Percentiles rank a stretch among this genome's conserved stretches.
Conservation (phyloP, 2,329 filamentous ascomycete species). For the Aspergillus quadrilineatus region DNA sequence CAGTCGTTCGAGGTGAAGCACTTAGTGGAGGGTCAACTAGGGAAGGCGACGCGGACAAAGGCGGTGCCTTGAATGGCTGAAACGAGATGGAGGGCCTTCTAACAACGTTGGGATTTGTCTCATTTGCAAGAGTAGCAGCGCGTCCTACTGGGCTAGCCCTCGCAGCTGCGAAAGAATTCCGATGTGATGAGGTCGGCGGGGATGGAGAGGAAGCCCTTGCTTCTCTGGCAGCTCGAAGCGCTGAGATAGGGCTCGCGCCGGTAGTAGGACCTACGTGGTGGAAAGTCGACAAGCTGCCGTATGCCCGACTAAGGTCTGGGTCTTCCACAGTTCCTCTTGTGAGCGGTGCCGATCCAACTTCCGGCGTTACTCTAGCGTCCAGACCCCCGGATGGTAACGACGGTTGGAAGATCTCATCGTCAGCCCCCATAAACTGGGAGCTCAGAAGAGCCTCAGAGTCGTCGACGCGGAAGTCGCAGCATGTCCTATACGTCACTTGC, state of each 20-base stretch:
- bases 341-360: conserved; percentile 74
- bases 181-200: conserved; percentile 51
- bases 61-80: conserved; percentile 94
- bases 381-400: conserved; percentile 62
- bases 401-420: conserved; percentile 82
- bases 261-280: conserved; percentile 70
- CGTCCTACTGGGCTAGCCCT: conserved; percentile 34
- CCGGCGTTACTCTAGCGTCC: conserved; percentile 38
- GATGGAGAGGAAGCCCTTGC: conserved; percentile 50
- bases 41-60: conserved; percentile 84
- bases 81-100: conserved; percentile 84
- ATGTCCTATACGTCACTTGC: conserved; percentile 78
- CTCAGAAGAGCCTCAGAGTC: conserved; percentile 88
- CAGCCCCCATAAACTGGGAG: conserved; percentile 87
- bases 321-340: conserved; percentile 51
- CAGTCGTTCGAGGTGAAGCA: conserved; percentile 54
- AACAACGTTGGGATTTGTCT: conserved; percentile 52
- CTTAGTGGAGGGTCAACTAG: conserved; percentile 49
- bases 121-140: conserved; percentile 41
- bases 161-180: conserved; percentile 46
- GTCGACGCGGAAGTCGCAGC: conserved; percentile 87
- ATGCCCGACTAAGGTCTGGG: conserved; percentile 71
- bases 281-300: conserved; percentile 87
- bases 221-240: conserved; percentile 68
- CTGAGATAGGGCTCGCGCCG: conserved; percentile 84